Evolutionary conservation across 2,329 filamentous ascomycete genomes (phyloP).

Genomic region (Colletotrichum simmondsii): DNA sequence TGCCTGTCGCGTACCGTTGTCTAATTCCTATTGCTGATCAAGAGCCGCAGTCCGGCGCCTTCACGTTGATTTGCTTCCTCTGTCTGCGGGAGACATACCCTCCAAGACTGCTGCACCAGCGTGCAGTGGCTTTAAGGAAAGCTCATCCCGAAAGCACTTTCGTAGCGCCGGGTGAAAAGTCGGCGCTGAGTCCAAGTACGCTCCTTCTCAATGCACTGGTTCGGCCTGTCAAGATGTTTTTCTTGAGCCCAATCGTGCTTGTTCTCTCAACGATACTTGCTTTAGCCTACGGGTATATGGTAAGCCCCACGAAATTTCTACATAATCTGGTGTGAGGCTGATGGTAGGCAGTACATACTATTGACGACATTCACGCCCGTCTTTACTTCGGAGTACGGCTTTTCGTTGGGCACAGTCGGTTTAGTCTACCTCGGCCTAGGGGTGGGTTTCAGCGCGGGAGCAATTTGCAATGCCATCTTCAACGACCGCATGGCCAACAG

Average conservation of each 20-base stretch:
- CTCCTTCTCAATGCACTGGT: neutral
- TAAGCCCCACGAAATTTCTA: neutral
- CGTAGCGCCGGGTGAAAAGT: neutral
- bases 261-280: neutral
- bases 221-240: neutral
- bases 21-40: neutral
- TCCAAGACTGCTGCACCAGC: neutral
- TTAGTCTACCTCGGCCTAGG: slow-evolving; percentile 38
- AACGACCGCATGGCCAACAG: neutral
- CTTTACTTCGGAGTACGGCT: slow-evolving; percentile 59
- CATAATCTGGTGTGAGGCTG: neutral
- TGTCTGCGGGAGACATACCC: neutral
- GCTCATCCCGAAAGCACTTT: neutral
- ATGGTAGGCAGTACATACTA: neutral
- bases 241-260: neutral
- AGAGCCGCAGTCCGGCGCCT: neutral
- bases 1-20: neutral
- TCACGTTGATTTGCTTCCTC: neutral
- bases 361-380: slow-evolving; percentile 42
- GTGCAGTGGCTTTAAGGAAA: neutral
- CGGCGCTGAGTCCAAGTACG: neutral
- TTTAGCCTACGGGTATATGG: neutral
- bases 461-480: neutral
- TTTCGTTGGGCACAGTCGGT: slow-evolving; percentile 39
- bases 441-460: slow-evolving; percentile 25